Conservation (phyloP, 352 stramenopile species). For the Thalassiosira mediterranea region DNA sequence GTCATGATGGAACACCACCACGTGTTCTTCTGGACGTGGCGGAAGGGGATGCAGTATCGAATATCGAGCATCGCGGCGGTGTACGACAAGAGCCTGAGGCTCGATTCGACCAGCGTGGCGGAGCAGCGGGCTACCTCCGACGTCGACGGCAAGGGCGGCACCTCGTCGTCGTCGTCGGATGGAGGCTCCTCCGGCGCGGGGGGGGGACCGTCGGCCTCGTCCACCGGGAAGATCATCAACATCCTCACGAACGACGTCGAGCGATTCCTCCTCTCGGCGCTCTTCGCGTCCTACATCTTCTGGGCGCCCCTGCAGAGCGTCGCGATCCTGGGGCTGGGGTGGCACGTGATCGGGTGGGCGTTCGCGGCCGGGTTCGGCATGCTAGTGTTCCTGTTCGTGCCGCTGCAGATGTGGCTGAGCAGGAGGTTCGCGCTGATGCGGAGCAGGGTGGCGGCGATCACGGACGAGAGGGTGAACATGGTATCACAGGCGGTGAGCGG, state of each 20-base stretch:
- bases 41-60: slow-evolving; percentile 62
- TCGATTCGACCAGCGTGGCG: background rate
- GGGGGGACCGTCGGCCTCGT: background rate
- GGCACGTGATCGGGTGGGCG: slow-evolving; percentile 40
- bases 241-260: slow-evolving; percentile 72
- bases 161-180: too few relatives aligned
- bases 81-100: slow-evolving; percentile 30
- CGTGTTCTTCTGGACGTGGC: slow-evolving; percentile 74
- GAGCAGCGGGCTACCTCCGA: background rate
- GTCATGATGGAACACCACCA: slow-evolving; percentile 77
- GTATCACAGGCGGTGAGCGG: slow-evolving; percentile 62
- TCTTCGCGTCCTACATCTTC: slow-evolving; percentile 61
- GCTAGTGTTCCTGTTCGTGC: slow-evolving; percentile 58
- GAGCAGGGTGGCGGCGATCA: slow-evolving; percentile 58
- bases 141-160: background rate
- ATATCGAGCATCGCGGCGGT: slow-evolving; percentile 10
- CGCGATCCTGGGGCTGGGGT: slow-evolving; percentile 56
- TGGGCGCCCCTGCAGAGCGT: slow-evolving; percentile 60
- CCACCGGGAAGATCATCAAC: slow-evolving; percentile 59
- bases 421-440: slow-evolving; percentile 55
- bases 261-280: slow-evolving; percentile 50
- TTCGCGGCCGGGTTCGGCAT: slow-evolving; percentile 64
- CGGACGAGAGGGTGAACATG: slow-evolving; percentile 57
- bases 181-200: background rate
- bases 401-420: slow-evolving; percentile 60